Conservation (phyloP, 768 basidiomycete genomes). For the Grammothele lineata region DNA sequence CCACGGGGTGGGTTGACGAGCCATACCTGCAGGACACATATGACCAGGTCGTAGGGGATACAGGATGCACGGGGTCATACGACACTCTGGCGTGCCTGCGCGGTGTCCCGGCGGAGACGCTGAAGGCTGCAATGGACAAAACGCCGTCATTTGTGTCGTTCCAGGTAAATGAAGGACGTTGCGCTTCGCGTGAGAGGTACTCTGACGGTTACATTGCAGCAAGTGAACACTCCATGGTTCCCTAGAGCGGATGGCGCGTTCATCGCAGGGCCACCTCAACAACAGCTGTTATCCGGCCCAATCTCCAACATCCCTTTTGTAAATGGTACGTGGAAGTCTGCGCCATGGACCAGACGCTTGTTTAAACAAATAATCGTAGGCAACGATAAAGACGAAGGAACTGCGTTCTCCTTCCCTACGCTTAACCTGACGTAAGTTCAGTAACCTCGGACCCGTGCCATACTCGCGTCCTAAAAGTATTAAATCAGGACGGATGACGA, state of each 20-base stretch:
- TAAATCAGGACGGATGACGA: conserved; percentile 7
- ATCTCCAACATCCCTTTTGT: conserved; percentile 16
- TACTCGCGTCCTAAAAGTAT: neutral
- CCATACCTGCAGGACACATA: conserved; percentile 32
- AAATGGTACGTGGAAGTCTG: conserved; percentile 3
- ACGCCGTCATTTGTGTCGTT: conserved; percentile 30
- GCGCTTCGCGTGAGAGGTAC: conserved; percentile 10
- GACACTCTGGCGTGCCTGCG: conserved; percentile 44
- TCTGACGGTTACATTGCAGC: neutral
- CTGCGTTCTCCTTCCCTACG: conserved; percentile 7
- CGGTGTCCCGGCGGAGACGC: conserved; percentile 26
- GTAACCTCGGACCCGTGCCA: neutral
- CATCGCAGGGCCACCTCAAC: conserved; percentile 9
- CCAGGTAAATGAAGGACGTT: conserved; percentile 33
- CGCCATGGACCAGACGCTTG: neutral
- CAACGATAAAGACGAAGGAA: conserved; percentile 19
- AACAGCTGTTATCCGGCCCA: conserved; percentile 6
- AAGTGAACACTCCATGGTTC: conserved; percentile 11
- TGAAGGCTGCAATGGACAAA: conserved; percentile 31
- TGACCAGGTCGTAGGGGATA: conserved; percentile 36
- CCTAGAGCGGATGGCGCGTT: conserved; percentile 18
- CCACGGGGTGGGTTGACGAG: conserved; percentile 3
- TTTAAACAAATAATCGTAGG: neutral
- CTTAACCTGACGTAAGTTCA: conserved; percentile 10
- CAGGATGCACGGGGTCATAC: conserved; percentile 29